Evolutionary conservation across 305 asterid species (phyloP).

Genomic region (Fraxinus ornus): DNA sequence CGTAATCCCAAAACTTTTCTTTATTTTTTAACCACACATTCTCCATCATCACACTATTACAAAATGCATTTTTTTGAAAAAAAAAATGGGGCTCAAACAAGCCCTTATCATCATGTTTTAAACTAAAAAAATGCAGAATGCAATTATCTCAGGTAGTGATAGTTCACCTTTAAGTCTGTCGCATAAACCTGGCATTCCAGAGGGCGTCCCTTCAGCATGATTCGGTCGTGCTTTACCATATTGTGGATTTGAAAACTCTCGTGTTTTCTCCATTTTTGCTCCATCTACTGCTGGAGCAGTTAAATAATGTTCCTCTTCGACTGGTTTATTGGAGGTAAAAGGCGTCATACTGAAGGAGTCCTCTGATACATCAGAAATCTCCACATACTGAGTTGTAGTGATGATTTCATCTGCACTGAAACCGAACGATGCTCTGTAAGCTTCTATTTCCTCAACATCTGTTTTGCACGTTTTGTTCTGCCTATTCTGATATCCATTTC

Average conservation of each 20-base stretch:
- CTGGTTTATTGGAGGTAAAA: conserved; percentile 28
- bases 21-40: too few relatives aligned
- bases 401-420: conserved; percentile 98
- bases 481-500: conserved; percentile 59
- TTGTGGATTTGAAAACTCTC: conserved; percentile 26
- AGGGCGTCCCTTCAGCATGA: conserved; percentile 28
- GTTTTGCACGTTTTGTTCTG: conserved; percentile 61
- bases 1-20: too few relatives aligned
- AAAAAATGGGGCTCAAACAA: too few relatives aligned
- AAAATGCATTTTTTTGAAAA: too few relatives aligned
- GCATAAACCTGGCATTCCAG: conserved; percentile 20
- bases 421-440: conserved; percentile 97
- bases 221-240: conserved; percentile 28
- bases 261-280: conserved; percentile 18
- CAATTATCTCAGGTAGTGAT: not conserved
- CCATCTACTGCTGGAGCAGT: conserved; percentile 27
- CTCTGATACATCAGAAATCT: conserved; percentile 77
- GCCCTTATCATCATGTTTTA: not conserved
- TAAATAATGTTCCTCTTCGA: conserved; percentile 24
- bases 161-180: conserved; percentile 20
- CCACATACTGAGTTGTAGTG: conserved; percentile 82
- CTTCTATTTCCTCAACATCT: conserved; percentile 94
- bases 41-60: too few relatives aligned
- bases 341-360: conserved; percentile 74
- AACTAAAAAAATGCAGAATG: not conserved